These are phyloP conservation scores for Streptanthus diversifolius DNA, from an alignment of 345 rosid species.

Conservation along the genomic window DNA sequence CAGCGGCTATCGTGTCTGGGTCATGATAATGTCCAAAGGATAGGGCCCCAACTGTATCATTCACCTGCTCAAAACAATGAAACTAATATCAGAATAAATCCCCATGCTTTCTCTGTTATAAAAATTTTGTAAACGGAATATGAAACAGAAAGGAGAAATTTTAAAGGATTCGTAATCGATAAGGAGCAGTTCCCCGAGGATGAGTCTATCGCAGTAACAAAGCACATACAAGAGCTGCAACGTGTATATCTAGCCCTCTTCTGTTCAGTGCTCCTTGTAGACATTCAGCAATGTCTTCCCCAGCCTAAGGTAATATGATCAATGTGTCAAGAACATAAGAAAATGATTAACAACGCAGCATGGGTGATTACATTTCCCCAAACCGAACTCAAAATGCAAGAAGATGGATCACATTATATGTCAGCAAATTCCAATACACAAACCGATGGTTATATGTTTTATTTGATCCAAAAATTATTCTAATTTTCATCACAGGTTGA, in stretches of 20 bases:
- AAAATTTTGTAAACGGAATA: neutral
- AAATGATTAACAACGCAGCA: neutral
- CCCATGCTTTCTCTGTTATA: neutral
- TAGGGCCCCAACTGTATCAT: slow-evolving; percentile 88
- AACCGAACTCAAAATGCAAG: neutral
- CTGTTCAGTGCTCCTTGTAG: slow-evolving; percentile 57
- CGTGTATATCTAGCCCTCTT: slow-evolving; percentile 60
- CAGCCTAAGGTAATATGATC: slow-evolving; percentile 51
- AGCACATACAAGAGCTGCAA: slow-evolving; percentile 66
- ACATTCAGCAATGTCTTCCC: slow-evolving; percentile 58
- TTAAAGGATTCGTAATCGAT: neutral
- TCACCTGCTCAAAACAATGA: slow-evolving; percentile 52
- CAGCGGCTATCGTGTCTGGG: slow-evolving; percentile 86
- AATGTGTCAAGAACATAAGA: slow-evolving; percentile 14
- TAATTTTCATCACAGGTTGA: neutral
- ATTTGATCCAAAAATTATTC: neutral
- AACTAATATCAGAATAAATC: slow-evolving; percentile 5
- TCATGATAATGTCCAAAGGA: slow-evolving; percentile 92
- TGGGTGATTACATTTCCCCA: neutral
- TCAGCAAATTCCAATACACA: neutral
- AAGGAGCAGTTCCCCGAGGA: neutral
- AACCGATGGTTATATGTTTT: neutral
- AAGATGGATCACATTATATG: neutral
- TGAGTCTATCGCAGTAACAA: neutral
- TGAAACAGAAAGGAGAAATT: neutral